Conservation (phyloP, 2,329 filamentous ascomycete species). For the Dichotomopilus funicola region DNA sequence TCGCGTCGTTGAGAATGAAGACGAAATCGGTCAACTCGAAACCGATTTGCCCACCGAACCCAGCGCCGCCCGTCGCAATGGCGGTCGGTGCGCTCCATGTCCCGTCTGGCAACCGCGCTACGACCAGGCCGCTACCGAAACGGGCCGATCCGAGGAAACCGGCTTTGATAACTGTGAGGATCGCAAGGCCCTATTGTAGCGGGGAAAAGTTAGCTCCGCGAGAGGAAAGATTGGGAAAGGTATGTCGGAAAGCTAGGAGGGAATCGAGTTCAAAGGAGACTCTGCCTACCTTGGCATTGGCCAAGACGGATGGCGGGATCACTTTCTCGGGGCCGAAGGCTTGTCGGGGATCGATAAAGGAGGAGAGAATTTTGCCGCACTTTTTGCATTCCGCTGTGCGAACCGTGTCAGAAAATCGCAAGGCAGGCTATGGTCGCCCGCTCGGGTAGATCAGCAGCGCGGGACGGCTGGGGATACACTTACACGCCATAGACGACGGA, state of each 20-base stretch:
- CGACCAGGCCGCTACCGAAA: constrained; percentile 75
- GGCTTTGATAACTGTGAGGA: constrained; percentile 81
- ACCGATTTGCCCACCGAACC: constrained; percentile 79
- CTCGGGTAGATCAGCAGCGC: not conserved
- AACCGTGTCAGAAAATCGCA: constrained; percentile 14
- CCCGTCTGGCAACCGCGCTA: constrained; percentile 70
- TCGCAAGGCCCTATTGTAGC: constrained; percentile 58
- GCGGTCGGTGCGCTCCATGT: constrained; percentile 76
- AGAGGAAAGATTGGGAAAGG: not conserved
- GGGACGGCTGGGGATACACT: constrained; percentile 33
- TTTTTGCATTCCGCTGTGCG: constrained; percentile 88
- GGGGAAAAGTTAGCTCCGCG: not conserved
- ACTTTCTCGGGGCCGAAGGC: constrained; percentile 94
- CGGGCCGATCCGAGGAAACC: constrained; percentile 78
- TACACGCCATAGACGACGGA: constrained; percentile 62
- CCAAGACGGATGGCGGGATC: constrained; percentile 84
- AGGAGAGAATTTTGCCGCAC: constrained; percentile 88
- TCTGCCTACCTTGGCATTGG: constrained; percentile 71
- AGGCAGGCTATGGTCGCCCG: not conserved
- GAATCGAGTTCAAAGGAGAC: not conserved
- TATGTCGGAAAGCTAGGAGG: not conserved
- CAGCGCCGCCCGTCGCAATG: constrained; percentile 73
- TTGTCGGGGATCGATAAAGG: constrained; percentile 90
- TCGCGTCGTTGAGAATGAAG: constrained; percentile 91
- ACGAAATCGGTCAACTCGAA: constrained; percentile 92